phyloP scores from a whole-genome alignment of 345 rosid species.

The Arabis alpina region DNA sequence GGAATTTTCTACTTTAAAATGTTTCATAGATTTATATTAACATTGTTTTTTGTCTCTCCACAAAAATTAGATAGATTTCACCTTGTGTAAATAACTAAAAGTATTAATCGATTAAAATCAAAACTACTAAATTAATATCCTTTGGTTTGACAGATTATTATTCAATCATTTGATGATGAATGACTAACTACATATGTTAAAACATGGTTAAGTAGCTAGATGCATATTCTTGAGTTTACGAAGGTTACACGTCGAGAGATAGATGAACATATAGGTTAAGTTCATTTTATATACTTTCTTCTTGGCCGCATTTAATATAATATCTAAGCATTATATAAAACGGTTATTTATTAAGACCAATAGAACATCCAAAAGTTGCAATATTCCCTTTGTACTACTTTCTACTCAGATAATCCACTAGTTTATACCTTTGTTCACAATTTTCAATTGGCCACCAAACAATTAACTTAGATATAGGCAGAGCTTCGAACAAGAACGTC shows the following conservation, averaged over 20 bases:
- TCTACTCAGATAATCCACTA: constrained; percentile 34
- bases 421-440: neutral
- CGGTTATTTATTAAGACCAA: constrained; percentile 31
- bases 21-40: neutral
- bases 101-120: neutral
- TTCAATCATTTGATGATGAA: constrained; percentile 1
- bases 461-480: neutral
- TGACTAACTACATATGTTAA: constrained; percentile 4
- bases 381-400: constrained; percentile 38
- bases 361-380: constrained; percentile 42
- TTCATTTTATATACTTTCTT: neutral
- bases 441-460: constrained; percentile 23
- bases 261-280: neutral
- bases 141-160: neutral
- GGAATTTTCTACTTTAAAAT: neutral
- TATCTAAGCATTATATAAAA: constrained; percentile 22
- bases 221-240: constrained; percentile 20
- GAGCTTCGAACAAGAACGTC: too few relatives aligned
- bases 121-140: neutral
- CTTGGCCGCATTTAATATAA: constrained; percentile 1
- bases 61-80: neutral
- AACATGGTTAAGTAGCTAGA: neutral
- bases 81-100: neutral
- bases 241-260: constrained; percentile 34
- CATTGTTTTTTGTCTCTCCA: neutral